Evolutionary conservation across 2,329 filamentous ascomycete species (phyloP), one percentile per base, ranked within the genome.

Genomic region (Aureobasidium zeae): DNA sequence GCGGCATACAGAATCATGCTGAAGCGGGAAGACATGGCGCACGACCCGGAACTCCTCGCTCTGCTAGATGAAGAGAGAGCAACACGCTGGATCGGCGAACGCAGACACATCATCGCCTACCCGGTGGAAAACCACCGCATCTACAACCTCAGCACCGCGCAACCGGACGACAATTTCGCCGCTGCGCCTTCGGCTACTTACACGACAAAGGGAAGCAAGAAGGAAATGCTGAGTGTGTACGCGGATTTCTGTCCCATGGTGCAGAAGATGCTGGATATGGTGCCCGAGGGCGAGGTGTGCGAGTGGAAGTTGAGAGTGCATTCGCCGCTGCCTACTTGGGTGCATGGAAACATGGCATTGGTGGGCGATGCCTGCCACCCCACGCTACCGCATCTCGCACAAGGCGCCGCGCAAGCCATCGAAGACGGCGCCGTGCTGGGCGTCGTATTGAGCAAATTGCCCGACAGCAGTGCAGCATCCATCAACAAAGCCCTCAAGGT

Each of bases 1-100:
- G 83, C 84, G 0, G 81, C 82, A 2, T 88, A 88, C 65, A 76
- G 83, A 10, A 84, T 88, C 61, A 82, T 88, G 75, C 70, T 88
- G 13, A 74, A 72, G 1, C 75, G 83, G 10, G 71, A 76, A 21
- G 70, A 81, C 47, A 82, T 88, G 74, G 62, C 70, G 45, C 52
- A 73, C 16, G 81, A 87, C 52, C 72, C 81, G 0, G 80, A 84
- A 50, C 67, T 86, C 35, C 66, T 81, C 42, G 70, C 65, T n/a
- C 70, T 87, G 8, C 68, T 88, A 16, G 76, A 84, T 52, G 69
- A 72, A 31, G 74, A 86, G 54, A 68, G 72, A 36, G 82, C 82
- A 2, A 79, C 78, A 28, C 74, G 84, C 37, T 88, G 83, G 83
- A 81, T 88, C 39, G 83, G 83, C 22, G 77, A 79, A 56, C 75